Percentiles rank a stretch among this genome's conserved stretches.
Evolutionary conservation across 1,139 yeast species (phyloP).

Genomic region (Zygoascus sp.): DNA sequence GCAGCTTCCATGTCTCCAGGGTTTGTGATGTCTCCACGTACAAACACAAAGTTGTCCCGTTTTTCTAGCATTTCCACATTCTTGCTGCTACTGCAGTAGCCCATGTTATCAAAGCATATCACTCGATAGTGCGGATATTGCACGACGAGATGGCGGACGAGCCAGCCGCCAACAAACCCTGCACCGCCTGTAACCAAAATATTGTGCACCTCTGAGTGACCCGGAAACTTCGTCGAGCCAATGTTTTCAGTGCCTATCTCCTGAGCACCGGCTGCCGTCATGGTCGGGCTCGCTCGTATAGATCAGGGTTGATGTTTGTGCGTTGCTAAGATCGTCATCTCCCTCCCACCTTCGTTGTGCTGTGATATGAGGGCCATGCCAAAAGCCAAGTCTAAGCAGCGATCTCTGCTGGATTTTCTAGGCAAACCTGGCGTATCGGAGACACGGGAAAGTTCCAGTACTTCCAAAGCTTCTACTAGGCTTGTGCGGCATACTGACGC

Average conservation of each 20-base stretch:
- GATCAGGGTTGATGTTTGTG: no score
- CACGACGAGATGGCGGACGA: slow-evolving; percentile 40
- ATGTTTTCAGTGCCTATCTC: slow-evolving; percentile 7
- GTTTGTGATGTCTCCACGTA: slow-evolving; percentile 41
- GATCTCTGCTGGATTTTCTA: slow-evolving; percentile 11
- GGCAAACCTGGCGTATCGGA: not conserved
- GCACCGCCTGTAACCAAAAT: slow-evolving; percentile 56
- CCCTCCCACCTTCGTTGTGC: not conserved
- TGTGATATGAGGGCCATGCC: slow-evolving; percentile 11
- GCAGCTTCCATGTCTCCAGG: slow-evolving; percentile 25
- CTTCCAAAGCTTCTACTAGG: no score
- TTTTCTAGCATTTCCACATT: slow-evolving; percentile 26
- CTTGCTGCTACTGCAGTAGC: slow-evolving; percentile 33
- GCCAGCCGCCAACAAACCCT: slow-evolving; percentile 47
- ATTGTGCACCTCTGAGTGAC: slow-evolving; percentile 23
- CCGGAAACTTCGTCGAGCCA: slow-evolving; percentile 21
- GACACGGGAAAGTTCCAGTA: not conserved
- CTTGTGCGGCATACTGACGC: not conserved
- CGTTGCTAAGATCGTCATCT: no score
- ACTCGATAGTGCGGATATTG: slow-evolving; percentile 42
- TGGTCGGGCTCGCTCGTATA: no score
- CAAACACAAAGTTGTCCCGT: slow-evolving; percentile 32
- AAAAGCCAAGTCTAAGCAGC: slow-evolving; percentile 7
- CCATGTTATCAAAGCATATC: slow-evolving; percentile 48
- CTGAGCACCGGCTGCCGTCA: no score